Evolutionary conservation across 2,329 filamentous ascomycete species (phyloP).

Genomic region (Arthrinium phaeospermum): DNA sequence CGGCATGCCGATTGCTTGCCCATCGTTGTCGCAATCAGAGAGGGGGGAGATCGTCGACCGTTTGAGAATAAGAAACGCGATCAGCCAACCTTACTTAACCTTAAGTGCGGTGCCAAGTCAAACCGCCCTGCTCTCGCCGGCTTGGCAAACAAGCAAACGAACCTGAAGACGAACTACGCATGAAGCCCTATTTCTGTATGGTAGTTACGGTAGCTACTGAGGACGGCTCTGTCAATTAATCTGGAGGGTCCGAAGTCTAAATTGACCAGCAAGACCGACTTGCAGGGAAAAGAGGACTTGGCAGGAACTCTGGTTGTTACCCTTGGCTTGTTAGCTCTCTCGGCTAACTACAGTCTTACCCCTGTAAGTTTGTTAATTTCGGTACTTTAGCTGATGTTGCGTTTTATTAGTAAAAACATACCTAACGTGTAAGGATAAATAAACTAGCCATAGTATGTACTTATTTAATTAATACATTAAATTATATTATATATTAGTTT

Average conservation of each 20-base stretch:
- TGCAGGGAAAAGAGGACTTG: not conserved
- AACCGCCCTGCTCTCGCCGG: not conserved
- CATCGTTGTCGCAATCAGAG: not conserved
- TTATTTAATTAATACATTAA: too few relatives aligned
- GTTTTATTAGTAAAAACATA: too few relatives aligned
- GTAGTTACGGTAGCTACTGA: too few relatives aligned
- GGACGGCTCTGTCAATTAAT: too few relatives aligned
- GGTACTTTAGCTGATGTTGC: too few relatives aligned
- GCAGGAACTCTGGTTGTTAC: not conserved
- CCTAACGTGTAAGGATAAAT: too few relatives aligned
- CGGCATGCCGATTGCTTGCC: too few relatives aligned
- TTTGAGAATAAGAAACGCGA: not conserved
- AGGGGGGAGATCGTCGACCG: not conserved
- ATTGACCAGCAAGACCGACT: not conserved
- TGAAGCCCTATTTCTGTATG: not conserved
- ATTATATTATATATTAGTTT: too few relatives aligned
- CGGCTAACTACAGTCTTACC: too few relatives aligned
- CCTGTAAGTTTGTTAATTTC: too few relatives aligned
- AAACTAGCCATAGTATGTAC: too few relatives aligned
- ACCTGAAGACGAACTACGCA: not conserved
- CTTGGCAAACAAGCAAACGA: not conserved
- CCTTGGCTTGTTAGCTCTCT: not conserved
- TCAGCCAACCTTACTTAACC: not conserved
- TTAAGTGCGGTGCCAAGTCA: not conserved
- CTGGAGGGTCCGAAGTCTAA: not conserved